A percentile compares a stretch with the other conserved stretches of the same genome.
Conservation (phyloP, 2,329 filamentous ascomycete species). For the Magnaporthales sp. region DNA sequence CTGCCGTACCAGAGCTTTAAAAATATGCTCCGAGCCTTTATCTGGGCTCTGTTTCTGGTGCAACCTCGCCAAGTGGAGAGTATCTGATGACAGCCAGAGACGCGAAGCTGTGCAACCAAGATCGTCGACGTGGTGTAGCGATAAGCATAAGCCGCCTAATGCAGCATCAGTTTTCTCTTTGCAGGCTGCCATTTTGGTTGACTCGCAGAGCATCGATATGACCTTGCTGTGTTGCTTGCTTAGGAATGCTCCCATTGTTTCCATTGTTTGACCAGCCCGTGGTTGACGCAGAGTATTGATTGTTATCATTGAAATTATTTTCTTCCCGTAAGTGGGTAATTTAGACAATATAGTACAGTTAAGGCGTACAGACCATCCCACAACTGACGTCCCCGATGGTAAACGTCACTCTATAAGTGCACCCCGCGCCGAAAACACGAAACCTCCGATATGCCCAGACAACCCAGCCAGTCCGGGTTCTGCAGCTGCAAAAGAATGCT, state of each 20-base stretch:
- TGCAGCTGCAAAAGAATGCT: background rate
- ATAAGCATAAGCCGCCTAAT: background rate
- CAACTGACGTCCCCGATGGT: background rate
- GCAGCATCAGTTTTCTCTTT: no score
- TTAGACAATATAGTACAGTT: constrained; percentile 1
- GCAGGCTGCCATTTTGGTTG: no score
- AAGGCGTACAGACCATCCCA: background rate
- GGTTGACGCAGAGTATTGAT: background rate
- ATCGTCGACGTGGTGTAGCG: background rate
- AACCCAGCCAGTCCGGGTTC: background rate
- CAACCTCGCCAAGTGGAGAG: background rate
- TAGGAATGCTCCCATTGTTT: background rate
- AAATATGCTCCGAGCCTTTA: background rate
- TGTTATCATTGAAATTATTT: background rate
- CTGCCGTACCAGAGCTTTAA: background rate
- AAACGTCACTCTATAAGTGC: background rate
- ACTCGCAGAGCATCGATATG: no score
- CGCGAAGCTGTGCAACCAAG: background rate
- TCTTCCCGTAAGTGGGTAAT: background rate
- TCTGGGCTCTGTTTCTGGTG: background rate
- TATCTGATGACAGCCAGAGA: background rate
- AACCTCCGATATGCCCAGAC: background rate
- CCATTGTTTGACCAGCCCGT: background rate
- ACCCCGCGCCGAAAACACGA: background rate
- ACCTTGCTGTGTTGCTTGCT: no score